Evolutionary conservation across 257 asterid species (phyloP).

Genomic region (Fraxinus anomala): DNA sequence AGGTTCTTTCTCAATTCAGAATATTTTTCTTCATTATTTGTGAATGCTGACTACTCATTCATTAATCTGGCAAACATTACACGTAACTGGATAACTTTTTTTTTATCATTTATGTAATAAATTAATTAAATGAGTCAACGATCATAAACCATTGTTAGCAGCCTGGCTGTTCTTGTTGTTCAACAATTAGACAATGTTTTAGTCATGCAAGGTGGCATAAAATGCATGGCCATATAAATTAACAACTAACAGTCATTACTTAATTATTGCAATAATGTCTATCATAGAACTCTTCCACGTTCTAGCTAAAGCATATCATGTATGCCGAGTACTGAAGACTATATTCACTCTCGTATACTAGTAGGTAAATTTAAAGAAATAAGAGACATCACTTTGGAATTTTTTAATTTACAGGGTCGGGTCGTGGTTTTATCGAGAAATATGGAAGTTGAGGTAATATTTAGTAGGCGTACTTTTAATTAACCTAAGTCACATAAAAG

Average conservation of each 20-base stretch:
- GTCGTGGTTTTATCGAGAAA: too few species aligned
- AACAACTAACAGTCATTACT: not conserved
- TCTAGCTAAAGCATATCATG: not conserved
- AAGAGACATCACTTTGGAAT: too few species aligned
- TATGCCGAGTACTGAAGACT: not conserved
- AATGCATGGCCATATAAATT: conserved; percentile 15
- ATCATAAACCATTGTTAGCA: conserved; percentile 21
- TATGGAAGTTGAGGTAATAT: too few species aligned
- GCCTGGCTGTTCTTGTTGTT: conserved; percentile 31
- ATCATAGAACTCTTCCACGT: not conserved
- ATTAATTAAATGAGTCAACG: conserved; percentile 21
- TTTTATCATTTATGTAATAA: not conserved
- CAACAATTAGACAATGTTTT: conserved; percentile 33
- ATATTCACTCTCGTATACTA: not conserved
- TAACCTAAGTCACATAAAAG: too few species aligned
- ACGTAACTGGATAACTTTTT: not conserved
- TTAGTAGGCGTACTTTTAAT: too few species aligned
- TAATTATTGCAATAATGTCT: not conserved
- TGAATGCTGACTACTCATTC: not conserved
- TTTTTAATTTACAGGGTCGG: too few species aligned
- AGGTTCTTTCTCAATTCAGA: too few species aligned
- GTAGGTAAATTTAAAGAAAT: not conserved
- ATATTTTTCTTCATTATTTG: not conserved
- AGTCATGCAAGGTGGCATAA: conserved; percentile 34
- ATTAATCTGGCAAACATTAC: not conserved